Conservation (phyloP, 2,329 filamentous ascomycete genomes). For the Scedosporium apiospermum region DNA sequence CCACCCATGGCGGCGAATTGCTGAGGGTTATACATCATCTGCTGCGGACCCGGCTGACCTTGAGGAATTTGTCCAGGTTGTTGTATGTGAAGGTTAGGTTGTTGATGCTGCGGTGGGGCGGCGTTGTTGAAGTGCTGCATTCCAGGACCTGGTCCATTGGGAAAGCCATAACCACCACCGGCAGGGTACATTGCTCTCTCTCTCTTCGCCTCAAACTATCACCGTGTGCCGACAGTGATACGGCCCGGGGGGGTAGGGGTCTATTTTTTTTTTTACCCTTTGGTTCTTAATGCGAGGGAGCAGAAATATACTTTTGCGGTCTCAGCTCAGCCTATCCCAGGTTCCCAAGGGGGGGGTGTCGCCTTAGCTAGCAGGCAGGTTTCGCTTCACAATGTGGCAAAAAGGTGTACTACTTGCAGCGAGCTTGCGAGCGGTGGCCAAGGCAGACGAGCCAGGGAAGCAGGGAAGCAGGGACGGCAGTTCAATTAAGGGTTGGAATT, state of each 20-base stretch:
- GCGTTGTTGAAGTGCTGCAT: constrained; percentile 5
- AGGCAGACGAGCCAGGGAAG: not conserved
- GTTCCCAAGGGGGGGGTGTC: not conserved
- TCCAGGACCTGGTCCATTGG: constrained; percentile 4
- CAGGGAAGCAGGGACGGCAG: not conserved
- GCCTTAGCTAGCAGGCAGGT: not conserved
- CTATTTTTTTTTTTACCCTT: too few species aligned
- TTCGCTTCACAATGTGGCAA: not conserved
- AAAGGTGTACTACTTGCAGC: not conserved
- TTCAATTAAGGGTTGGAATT: constrained; percentile 4
- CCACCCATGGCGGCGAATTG: constrained; percentile 7
- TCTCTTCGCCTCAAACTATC: not conserved
- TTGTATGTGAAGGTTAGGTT: constrained; percentile 5
- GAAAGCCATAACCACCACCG: constrained; percentile 6
- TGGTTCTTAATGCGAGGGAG: not conserved
- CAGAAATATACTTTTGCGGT: not conserved
- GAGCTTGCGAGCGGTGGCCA: not conserved
- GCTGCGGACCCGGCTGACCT: constrained; percentile 5
- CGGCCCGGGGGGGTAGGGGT: not conserved
- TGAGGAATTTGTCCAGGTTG: constrained; percentile 1
- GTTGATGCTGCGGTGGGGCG: constrained; percentile 5
- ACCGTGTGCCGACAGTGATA: not conserved
- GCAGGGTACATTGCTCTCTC: constrained; percentile 5
- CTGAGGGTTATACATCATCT: constrained; percentile 8
- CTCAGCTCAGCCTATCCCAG: not conserved